Evolutionary conservation across 2,329 filamentous ascomycete species (phyloP).

Genomic region (Diatrype stigma): DNA sequence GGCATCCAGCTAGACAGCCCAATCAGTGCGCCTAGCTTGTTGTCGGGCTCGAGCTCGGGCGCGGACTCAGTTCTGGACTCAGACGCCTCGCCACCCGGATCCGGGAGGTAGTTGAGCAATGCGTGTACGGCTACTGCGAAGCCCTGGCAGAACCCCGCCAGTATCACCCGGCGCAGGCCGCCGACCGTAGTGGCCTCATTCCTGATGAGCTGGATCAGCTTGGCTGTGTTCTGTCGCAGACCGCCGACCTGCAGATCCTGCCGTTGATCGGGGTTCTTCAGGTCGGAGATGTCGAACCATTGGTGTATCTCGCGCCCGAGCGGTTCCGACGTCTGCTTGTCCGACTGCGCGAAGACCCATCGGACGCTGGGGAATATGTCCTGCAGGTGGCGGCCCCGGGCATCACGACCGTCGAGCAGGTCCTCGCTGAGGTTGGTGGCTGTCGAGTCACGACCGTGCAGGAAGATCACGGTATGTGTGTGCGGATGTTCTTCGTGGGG

Average conservation of each 20-base stretch:
- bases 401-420: slow-evolving; percentile 27
- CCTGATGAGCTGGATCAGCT: slow-evolving; percentile 28
- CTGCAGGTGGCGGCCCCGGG: slow-evolving; percentile 28
- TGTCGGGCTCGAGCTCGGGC: not conserved
- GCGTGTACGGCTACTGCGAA: slow-evolving; percentile 31
- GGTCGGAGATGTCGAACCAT: slow-evolving; percentile 49
- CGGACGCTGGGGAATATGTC: slow-evolving; percentile 40
- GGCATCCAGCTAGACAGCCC: slow-evolving; percentile 19
- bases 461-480: slow-evolving; percentile 36
- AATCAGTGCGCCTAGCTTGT: slow-evolving; percentile 14
- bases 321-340: slow-evolving; percentile 23
- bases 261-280: slow-evolving; percentile 30
- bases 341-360: slow-evolving; percentile 47
- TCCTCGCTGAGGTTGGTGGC: slow-evolving; percentile 28
- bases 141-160: slow-evolving; percentile 45
- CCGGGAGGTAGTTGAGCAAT: slow-evolving; percentile 16
- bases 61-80: no score
- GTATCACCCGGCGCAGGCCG: slow-evolving; percentile 34
- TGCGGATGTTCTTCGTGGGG: slow-evolving; percentile 28
- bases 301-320: slow-evolving; percentile 29
- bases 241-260: slow-evolving; percentile 39
- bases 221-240: slow-evolving; percentile 31
- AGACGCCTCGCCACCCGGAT: not conserved
- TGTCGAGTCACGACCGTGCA: slow-evolving; percentile 40
- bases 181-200: slow-evolving; percentile 31